Evolutionary conservation across 2,329 filamentous ascomycete species (phyloP).

Genomic region (Chrysoporthe cubensis): DNA sequence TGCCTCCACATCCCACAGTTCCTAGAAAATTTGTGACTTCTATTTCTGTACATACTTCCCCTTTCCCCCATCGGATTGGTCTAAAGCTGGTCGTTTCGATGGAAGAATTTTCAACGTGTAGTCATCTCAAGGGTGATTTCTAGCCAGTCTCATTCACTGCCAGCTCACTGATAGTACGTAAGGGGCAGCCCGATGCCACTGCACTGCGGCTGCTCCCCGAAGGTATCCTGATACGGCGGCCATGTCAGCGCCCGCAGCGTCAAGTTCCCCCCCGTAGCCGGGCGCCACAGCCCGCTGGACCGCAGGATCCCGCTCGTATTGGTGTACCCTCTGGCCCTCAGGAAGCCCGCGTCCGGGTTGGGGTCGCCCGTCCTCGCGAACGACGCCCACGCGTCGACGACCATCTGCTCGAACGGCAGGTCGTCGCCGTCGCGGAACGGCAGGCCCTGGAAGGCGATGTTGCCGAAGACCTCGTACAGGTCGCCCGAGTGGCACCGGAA

Average conservation of each 20-base stretch:
- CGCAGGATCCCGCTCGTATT: conserved; percentile 34
- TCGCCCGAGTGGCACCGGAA: conserved; percentile 63
- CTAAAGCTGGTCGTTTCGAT: no score
- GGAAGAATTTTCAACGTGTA: background rate
- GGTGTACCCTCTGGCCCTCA: conserved; percentile 47
- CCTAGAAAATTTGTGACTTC: no score
- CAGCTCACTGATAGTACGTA: conserved; percentile 43
- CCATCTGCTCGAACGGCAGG: conserved; percentile 41
- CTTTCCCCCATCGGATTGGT: no score
- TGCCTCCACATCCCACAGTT: no score
- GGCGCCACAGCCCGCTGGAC: conserved; percentile 41
- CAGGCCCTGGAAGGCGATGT: conserved; percentile 44
- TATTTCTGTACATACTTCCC: no score
- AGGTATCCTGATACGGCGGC: conserved; percentile 44
- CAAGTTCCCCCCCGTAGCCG: conserved; percentile 42
- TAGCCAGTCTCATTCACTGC: background rate
- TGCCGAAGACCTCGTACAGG: conserved; percentile 58
- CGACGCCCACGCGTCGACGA: conserved; percentile 54
- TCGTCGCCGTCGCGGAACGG: conserved; percentile 52
- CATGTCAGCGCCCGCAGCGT: conserved; percentile 52
- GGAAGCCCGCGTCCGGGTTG: conserved; percentile 50
- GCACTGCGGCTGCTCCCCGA: conserved; percentile 57
- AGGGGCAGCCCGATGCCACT: conserved; percentile 49
- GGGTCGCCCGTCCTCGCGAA: conserved; percentile 56
- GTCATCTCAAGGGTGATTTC: background rate